Base-by-base conservation (phyloP, 148 eudicot species). In the Cornus suecica region DNA sequence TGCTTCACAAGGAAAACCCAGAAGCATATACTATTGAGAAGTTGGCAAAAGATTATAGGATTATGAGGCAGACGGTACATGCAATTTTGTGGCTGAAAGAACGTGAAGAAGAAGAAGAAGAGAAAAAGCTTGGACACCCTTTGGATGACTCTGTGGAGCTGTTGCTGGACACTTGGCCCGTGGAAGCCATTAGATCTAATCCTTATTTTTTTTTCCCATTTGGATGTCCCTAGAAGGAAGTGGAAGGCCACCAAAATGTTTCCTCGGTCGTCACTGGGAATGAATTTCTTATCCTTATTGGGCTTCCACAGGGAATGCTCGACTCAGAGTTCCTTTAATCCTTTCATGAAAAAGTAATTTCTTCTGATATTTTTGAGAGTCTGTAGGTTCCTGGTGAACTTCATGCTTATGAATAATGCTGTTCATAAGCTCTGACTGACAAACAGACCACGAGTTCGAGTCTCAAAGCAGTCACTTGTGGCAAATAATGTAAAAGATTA, bases 31-130 rank as follows among this genome's bases (percentile, higher is more conserved):
- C 88, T 0, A 84, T 95, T 13, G 99, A 92, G 74, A 87, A 79
- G 71, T 66, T 95, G 77, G 99, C 99, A 0, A 77, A 84, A 75
- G 97, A 95, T 71, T 95, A 87, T 29, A 80, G 97, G 76, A 87
- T 95, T 48, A 88, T 95, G 97, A 90, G 97, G 85, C 97, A 95
- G 82, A 79, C 97, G 65, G 99, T 95, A 23, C 90, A 87, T 65
- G 97, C 97, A 0, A 95, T 95, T 71, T 83, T 95, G 71, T 93
- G 91, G 97, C 88, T 95, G 23, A 92, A 91, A 86, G 93, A 93
- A 75, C 72, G 62, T 20, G 97, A 95, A 66, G 97, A 95, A 73
- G 90, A 95, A 73, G 90, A 92, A 68, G 89, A 83, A 77, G 99
- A 88, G 94, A 92, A 87, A 63, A 88, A 82, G 80, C 89, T 83